A percentile compares a stretch with the other conserved stretches of the same genome.
Evolutionary conservation across 257 asterid species (phyloP).

Genomic region (Gardenia jasminoides): DNA sequence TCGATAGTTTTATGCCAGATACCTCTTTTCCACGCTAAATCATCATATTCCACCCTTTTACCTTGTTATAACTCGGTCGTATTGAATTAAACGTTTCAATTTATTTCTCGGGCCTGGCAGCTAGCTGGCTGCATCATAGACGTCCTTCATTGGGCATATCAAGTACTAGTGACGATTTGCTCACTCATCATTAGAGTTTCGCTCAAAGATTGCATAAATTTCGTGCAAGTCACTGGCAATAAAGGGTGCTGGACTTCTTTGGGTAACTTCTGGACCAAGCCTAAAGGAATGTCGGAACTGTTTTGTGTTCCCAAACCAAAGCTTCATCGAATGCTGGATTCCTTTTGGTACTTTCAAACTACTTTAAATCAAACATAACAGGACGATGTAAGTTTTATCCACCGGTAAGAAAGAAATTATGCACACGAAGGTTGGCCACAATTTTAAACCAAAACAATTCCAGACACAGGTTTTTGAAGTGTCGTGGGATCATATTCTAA

Average conservation of each 20-base stretch:
- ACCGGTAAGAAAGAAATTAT: background rate
- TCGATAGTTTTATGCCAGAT: no score
- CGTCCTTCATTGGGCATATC: background rate
- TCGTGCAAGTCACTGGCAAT: background rate
- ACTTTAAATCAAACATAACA: background rate
- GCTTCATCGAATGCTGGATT: background rate
- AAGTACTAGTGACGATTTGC: background rate
- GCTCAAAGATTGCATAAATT: background rate
- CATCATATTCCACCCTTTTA: no score
- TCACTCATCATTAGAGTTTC: background rate
- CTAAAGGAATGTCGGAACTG: background rate
- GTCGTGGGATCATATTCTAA: background rate
- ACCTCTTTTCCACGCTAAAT: no score
- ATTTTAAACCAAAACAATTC: background rate
- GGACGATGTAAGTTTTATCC: background rate
- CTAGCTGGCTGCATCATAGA: background rate
- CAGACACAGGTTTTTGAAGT: background rate
- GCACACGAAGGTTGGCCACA: background rate
- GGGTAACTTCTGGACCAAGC: background rate
- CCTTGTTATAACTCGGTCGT: no score
- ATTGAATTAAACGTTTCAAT: background rate
- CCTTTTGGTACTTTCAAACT: background rate
- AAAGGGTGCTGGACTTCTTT: background rate
- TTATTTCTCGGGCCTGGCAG: background rate
- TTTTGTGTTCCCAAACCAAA: background rate